Conservation (phyloP, 148 eudicot species). For the Mesembryanthemum crystallinum region DNA sequence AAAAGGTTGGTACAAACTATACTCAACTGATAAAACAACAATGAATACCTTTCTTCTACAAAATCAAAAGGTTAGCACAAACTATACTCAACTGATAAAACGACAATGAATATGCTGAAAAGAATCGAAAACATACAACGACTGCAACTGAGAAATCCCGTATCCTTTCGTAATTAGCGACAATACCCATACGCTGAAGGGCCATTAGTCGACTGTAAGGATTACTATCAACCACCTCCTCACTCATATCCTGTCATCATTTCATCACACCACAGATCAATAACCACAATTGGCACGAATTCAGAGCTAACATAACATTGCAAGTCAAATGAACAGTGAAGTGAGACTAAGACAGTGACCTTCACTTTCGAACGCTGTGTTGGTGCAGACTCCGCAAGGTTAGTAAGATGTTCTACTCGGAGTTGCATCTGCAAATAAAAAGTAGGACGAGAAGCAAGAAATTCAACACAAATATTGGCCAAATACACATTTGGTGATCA, state of each 20-base stretch:
- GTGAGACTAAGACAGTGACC: constrained; percentile 34
- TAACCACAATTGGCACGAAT: not conserved
- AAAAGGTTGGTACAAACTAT: not conserved
- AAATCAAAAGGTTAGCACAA: not conserved
- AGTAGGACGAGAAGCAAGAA: not conserved
- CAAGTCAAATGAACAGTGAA: constrained; percentile 1
- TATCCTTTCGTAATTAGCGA: constrained; percentile 89
- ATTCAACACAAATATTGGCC: not conserved
- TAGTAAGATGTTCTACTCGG: constrained; percentile 55
- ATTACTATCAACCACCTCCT: constrained; percentile 94
- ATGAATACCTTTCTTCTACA: not conserved
- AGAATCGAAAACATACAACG: constrained; percentile 61
- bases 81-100: not conserved
- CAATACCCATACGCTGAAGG: constrained; percentile 97
- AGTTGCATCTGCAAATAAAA: constrained; percentile 43
- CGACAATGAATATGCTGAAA: constrained; percentile 9
- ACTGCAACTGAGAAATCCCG: constrained; percentile 92
- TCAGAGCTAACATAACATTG: not conserved
- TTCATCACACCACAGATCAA: constrained; percentile 20
- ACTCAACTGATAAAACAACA: not conserved
- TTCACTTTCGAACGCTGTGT: constrained; percentile 72
- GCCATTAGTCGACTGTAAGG: constrained; percentile 99
- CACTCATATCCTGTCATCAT: constrained; percentile 82
- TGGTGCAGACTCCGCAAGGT: constrained; percentile 53
- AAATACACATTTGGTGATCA: not conserved